Evolutionary conservation across 495 filamentous ascomycete species (phyloP).

Genomic region (Friedmanniomyces endolithicus): DNA sequence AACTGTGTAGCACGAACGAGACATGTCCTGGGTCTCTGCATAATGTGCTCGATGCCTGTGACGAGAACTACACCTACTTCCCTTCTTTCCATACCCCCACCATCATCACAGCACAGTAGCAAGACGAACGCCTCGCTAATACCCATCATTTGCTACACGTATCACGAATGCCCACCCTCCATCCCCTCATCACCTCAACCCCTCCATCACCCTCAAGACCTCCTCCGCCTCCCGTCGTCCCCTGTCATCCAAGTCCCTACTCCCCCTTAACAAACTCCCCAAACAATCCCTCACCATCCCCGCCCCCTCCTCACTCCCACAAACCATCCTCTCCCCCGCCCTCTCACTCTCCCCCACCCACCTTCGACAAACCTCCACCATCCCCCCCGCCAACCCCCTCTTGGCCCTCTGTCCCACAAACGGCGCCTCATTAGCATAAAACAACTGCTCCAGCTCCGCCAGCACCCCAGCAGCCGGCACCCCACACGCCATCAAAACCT

Average conservation of each 20-base stretch:
- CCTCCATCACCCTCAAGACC: not conserved
- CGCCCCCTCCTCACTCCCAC: conserved; percentile 30
- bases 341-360: conserved; percentile 54
- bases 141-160: not conserved
- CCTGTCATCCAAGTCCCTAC: conserved; percentile 7
- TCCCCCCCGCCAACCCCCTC: conserved; percentile 47
- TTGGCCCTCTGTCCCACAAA: conserved; percentile 53
- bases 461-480: conserved; percentile 64
- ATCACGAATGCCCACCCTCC: not conserved
- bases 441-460: conserved; percentile 67
- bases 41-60: no score
- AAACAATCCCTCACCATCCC: conserved; percentile 19
- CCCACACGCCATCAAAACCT: conserved; percentile 63
- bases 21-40: no score
- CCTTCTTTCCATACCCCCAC: no score
- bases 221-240: conserved; percentile 9
- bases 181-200: not conserved
- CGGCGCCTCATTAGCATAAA: conserved; percentile 70
- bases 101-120: no score
- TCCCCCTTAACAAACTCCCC: conserved; percentile 7
- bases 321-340: conserved; percentile 34
- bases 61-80: no score
- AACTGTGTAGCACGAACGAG: no score
- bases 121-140: not conserved
- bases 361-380: conserved; percentile 46